phyloP scores from a whole-genome alignment of 2,329 filamentous ascomycete genomes.

The Domatiomyces catenatus region DNA sequence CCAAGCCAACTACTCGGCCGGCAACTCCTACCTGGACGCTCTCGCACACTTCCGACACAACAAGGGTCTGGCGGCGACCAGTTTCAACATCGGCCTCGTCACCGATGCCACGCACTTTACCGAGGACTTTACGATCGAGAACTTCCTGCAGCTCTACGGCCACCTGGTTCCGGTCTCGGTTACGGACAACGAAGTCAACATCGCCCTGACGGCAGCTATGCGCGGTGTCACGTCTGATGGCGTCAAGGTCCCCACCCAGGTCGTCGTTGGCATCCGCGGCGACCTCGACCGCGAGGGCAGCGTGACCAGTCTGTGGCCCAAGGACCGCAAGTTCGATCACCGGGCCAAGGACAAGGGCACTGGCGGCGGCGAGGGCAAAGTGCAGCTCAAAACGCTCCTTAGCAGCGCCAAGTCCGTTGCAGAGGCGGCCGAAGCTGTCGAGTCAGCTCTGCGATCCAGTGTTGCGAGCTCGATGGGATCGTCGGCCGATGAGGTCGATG shows the following conservation, averaged over 20 bases:
- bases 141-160: constrained; percentile 3
- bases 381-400: constrained; percentile 5
- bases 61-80: constrained; percentile 16
- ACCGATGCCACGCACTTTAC: constrained; percentile 5
- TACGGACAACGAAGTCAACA: not conserved
- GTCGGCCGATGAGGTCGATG: constrained; percentile 13
- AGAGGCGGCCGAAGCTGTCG: constrained; percentile 2
- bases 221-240: constrained; percentile 1
- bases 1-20: constrained; percentile 29
- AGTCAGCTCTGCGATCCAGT: not conserved
- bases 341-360: not conserved
- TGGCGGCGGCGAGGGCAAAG: constrained; percentile 4
- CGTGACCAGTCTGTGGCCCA: constrained; percentile 1
- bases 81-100: constrained; percentile 3
- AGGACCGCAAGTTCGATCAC: constrained; percentile 1
- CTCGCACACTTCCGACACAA: constrained; percentile 19
- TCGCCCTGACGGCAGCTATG: not conserved
- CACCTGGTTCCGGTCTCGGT: constrained; percentile 1
- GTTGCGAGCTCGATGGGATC: constrained; percentile 4
- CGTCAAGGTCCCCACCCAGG: constrained; percentile 2
- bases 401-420: constrained; percentile 2
- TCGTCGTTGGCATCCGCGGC: constrained; percentile 2
- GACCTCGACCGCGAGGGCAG: not conserved
- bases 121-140: constrained; percentile 2
- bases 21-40: constrained; percentile 23